Conservation (phyloP, 805 yeast genomes). For the Brettanomyces naardenensis region DNA sequence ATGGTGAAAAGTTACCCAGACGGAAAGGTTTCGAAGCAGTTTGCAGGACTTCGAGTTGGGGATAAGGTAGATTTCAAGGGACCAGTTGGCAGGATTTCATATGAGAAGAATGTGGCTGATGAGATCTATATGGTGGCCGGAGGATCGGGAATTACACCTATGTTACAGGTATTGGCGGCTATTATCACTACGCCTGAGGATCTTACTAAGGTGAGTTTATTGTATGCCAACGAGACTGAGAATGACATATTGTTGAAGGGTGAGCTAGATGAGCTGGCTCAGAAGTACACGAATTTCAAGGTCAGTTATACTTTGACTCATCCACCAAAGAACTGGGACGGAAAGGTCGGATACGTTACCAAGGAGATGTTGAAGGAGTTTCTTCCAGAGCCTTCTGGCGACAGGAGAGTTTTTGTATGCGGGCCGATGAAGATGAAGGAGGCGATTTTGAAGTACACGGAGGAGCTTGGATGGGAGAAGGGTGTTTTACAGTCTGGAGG, state of each 20-base stretch:
- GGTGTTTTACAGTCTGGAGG: constrained; percentile 24
- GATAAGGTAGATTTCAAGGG: constrained; percentile 67
- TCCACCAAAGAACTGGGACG: constrained; percentile 50
- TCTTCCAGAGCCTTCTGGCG: constrained; percentile 41
- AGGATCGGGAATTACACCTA: constrained; percentile 88
- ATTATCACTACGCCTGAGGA: constrained; percentile 66
- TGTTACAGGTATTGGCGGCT: constrained; percentile 68
- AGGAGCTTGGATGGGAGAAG: constrained; percentile 53
- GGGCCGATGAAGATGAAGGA: constrained; percentile 70
- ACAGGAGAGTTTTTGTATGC: constrained; percentile 59
- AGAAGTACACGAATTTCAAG: constrained; percentile 52
- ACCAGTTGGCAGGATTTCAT: constrained; percentile 68
- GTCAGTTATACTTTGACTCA: constrained; percentile 51
- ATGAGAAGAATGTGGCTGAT: constrained; percentile 48
- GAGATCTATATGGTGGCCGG: constrained; percentile 71
- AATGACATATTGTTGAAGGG: constrained; percentile 67
- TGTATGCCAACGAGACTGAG: constrained; percentile 69
- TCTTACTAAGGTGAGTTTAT: constrained; percentile 47
- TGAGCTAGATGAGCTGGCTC: constrained; percentile 64
- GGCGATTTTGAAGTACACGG: constrained; percentile 39
- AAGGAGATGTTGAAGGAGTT: constrained; percentile 46
- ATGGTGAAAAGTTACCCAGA: constrained; percentile 68
- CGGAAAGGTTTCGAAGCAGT: constrained; percentile 60
- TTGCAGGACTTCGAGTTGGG: constrained; percentile 59
- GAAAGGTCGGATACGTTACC: constrained; percentile 52